These are phyloP conservation scores for Solanum pinnatisectum DNA, from an alignment of 257 asterid species.

Conservation along the genomic window DNA sequence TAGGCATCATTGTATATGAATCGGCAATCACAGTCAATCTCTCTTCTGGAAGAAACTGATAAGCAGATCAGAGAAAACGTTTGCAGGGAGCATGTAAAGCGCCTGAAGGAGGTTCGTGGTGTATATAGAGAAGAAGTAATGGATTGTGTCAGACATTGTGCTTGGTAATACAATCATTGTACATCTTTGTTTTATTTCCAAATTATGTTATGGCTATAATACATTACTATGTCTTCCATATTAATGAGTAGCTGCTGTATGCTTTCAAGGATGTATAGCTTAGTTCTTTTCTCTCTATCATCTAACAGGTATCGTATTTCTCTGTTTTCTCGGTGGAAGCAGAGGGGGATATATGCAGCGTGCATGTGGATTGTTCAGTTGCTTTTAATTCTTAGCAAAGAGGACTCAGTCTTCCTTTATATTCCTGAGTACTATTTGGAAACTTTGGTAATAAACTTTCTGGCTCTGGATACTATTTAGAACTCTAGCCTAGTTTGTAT, in stretches of 20 bases:
- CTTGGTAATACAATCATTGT: conserved; percentile 45
- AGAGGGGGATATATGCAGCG: conserved; percentile 84
- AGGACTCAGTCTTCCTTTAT: conserved; percentile 58
- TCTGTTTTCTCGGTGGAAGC: conserved; percentile 88
- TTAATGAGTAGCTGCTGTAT: not conserved
- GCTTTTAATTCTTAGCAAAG: conserved; percentile 79
- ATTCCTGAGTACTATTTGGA: conserved; percentile 90
- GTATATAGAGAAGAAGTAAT: conserved; percentile 75
- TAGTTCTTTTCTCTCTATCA: not conserved
- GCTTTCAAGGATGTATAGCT: not conserved
- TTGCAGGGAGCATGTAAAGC: conserved; percentile 66
- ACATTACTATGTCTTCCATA: not conserved
- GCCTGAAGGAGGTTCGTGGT: conserved; percentile 78
- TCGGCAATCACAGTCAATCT: conserved; percentile 66
- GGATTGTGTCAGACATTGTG: conserved; percentile 92
- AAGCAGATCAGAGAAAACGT: conserved; percentile 67
- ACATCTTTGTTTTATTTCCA: not conserved
- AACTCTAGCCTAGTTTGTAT: not conserved
- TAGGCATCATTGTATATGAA: conserved; percentile 83
- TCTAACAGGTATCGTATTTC: conserved; percentile 77
- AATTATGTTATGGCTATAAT: not conserved
- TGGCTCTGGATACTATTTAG: not conserved
- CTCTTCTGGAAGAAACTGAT: conserved; percentile 86
- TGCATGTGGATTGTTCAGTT: conserved; percentile 96
- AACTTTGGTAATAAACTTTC: conserved; percentile 58